Conservation (phyloP, 164 flowering plant species). For the Cinnamomum micranthum region DNA sequence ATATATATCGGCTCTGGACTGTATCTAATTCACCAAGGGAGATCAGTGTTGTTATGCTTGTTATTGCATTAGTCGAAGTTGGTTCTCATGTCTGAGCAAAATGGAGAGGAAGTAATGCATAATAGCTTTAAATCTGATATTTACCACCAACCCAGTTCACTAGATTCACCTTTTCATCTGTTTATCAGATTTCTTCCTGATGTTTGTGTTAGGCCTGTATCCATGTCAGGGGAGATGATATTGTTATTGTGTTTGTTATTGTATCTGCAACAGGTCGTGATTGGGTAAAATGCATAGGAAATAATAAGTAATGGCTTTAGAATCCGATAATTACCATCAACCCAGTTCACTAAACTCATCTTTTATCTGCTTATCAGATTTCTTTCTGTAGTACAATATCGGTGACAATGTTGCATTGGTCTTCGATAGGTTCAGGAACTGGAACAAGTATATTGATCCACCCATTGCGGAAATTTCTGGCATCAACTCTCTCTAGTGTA, state of each 20-base stretch:
- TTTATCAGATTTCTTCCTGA: not conserved
- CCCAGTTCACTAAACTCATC: not conserved
- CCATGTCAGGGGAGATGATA: too few relatives aligned
- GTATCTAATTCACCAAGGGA: not conserved
- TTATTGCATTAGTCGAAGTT: not conserved
- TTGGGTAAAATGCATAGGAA: too few relatives aligned
- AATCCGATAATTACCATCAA: not conserved
- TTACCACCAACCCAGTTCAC: not conserved
- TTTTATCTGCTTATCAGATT: not conserved
- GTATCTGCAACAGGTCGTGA: too few relatives aligned
- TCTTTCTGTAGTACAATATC: not conserved
- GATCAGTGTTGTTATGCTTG: not conserved
- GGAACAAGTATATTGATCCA: slow-evolving; percentile 31
- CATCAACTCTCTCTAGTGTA: not conserved
- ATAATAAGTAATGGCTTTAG: too few relatives aligned
- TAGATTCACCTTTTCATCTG: not conserved
- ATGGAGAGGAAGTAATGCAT: not conserved
- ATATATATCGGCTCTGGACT: not conserved
- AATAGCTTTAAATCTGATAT: not conserved
- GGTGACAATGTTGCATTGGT: slow-evolving; percentile 15
- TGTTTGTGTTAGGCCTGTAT: too few relatives aligned
- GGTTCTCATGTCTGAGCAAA: not conserved
- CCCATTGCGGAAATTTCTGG: slow-evolving; percentile 22
- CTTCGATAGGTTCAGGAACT: slow-evolving; percentile 38
- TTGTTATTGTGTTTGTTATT: too few relatives aligned